These are phyloP conservation scores for Passiflora organensis DNA, from an alignment of 345 rosid species.

Conservation along the genomic window DNA sequence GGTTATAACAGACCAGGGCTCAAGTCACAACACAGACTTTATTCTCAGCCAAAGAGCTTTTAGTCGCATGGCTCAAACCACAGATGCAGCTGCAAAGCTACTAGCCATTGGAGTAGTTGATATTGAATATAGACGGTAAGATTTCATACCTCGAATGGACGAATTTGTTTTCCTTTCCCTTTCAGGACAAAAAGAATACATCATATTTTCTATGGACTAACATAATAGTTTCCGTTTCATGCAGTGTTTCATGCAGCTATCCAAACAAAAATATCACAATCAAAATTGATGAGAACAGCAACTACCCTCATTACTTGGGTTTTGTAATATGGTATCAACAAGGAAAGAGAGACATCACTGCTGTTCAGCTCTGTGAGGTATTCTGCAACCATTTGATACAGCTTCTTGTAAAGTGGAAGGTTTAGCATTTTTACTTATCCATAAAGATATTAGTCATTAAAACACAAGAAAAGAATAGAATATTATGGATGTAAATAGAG, in stretches of 20 bases:
- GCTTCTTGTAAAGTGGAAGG: background rate
- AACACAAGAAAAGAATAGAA: too few relatives aligned
- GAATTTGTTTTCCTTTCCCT: too few relatives aligned
- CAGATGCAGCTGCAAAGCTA: conserved; percentile 38
- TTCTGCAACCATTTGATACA: background rate
- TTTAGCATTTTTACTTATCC: background rate
- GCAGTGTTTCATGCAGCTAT: conserved; percentile 63
- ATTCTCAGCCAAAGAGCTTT: conserved; percentile 56
- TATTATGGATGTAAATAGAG: too few relatives aligned
- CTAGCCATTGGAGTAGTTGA: conserved; percentile 47
- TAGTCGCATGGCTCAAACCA: conserved; percentile 52
- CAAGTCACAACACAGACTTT: conserved; percentile 43
- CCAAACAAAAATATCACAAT: conserved; percentile 54
- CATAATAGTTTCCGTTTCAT: conserved; percentile 7
- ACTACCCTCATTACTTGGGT: conserved; percentile 54
- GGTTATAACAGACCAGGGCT: conserved; percentile 60
- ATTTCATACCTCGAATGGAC: background rate
- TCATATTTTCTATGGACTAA: conserved; percentile 9
- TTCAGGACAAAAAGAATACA: too few relatives aligned
- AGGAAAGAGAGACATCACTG: conserved; percentile 60
- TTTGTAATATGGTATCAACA: conserved; percentile 61
- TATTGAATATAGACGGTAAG: conserved; percentile 61
- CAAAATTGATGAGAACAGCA: conserved; percentile 63
- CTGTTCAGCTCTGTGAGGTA: conserved; percentile 75
- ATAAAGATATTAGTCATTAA: too few relatives aligned